Evolutionary conservation across 148 eudicot species (phyloP).

Genomic region (Rheum nobile): DNA sequence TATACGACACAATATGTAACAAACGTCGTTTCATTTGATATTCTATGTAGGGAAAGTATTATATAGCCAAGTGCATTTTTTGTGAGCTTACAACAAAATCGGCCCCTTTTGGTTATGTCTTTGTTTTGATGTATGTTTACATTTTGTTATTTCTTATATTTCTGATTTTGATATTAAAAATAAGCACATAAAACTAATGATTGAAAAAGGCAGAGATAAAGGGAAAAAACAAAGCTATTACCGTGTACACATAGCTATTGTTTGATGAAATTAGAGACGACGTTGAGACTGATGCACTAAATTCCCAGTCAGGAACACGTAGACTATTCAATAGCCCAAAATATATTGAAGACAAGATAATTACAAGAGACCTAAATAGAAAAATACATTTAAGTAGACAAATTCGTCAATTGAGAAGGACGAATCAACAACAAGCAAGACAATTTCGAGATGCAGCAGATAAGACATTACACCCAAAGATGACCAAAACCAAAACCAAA

Average conservation of each 20-base stretch:
- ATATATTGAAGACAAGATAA: constrained; percentile 33
- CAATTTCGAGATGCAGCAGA: background rate
- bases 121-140: too few species aligned
- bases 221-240: constrained; percentile 12
- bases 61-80: too few species aligned
- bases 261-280: constrained; percentile 25
- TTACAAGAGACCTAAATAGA: constrained; percentile 35
- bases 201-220: background rate
- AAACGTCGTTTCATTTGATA: too few species aligned
- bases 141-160: background rate
- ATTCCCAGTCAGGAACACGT: constrained; percentile 81
- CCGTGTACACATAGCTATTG: constrained; percentile 25
- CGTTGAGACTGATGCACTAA: constrained; percentile 20
- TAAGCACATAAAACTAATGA: background rate
- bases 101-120: too few species aligned
- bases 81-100: too few species aligned
- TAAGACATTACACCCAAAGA: too few species aligned
- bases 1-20: too few species aligned
- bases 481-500: too few species aligned
- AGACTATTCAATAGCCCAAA: constrained; percentile 53
- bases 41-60: too few species aligned
- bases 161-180: background rate
- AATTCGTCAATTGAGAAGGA: too few species aligned
- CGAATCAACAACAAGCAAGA: background rate
- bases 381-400: background rate